A percentile compares a stretch with the other conserved stretches of the same genome.
Evolutionary conservation across 148 eudicot species (phyloP).

Genomic region (Fagopyrum tataricum): DNA sequence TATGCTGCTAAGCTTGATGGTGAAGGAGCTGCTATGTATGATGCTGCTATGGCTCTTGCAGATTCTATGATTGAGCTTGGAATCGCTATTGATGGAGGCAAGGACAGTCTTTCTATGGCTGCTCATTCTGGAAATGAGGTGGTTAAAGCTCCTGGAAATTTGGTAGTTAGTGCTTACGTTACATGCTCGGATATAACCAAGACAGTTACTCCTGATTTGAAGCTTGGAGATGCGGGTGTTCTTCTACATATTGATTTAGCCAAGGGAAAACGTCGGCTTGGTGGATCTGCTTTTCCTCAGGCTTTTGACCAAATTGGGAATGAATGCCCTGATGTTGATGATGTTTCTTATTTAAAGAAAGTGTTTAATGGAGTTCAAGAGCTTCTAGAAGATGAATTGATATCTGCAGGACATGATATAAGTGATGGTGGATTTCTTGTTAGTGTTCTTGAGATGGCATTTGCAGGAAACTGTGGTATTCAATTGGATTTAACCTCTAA

Average conservation of each 20-base stretch:
- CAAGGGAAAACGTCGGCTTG: constrained; percentile 72
- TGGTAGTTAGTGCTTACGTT: constrained; percentile 80
- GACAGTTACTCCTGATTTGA: constrained; percentile 89
- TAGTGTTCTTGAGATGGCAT: constrained; percentile 71
- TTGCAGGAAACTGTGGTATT: constrained; percentile 84
- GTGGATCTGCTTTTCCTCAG: constrained; percentile 92
- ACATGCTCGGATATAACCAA: constrained; percentile 84
- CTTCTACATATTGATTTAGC: constrained; percentile 72
- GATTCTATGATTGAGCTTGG: constrained; percentile 86
- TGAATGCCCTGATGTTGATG: constrained; percentile 77
- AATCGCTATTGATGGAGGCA: constrained; percentile 91
- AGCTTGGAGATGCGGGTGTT: constrained; percentile 66
- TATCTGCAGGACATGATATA: constrained; percentile 86
- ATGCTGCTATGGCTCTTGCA: constrained; percentile 74
- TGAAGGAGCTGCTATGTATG: constrained; percentile 92
- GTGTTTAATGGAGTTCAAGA: constrained; percentile 68
- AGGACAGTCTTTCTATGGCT: constrained; percentile 92
- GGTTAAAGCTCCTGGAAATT: constrained; percentile 92
- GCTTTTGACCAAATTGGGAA: constrained; percentile 76
- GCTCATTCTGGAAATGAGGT: constrained; percentile 73
- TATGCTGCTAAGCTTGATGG: constrained; percentile 94
- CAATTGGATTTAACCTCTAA: constrained; percentile 41
- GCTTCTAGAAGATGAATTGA: constrained; percentile 45
- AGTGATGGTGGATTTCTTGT: constrained; percentile 85
- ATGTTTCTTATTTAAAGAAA: constrained; percentile 54